Conservation (phyloP, 148 eudicot species). For the Rhododendron griersonianum region DNA sequence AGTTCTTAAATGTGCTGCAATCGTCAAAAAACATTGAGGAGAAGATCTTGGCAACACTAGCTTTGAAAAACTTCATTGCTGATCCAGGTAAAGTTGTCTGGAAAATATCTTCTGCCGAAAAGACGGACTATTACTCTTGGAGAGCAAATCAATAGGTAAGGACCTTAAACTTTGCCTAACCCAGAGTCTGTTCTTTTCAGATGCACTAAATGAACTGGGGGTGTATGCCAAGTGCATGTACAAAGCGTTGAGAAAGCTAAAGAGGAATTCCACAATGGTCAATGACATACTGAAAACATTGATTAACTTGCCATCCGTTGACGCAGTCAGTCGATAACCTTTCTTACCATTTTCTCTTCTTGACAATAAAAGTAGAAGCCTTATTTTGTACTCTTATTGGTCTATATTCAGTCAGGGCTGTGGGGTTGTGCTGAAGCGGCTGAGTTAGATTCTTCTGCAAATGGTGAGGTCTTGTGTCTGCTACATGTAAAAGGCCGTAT, state of each 20-base stretch:
- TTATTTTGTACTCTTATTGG: not conserved
- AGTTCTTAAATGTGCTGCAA: conserved; percentile 42
- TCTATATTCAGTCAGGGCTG: conserved; percentile 34
- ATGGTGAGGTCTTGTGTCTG: conserved; percentile 42
- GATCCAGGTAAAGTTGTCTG: conserved; percentile 32
- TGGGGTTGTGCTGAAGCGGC: conserved; percentile 43
- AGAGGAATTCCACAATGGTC: conserved; percentile 26
- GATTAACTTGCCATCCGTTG: conserved; percentile 42
- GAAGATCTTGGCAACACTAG: conserved; percentile 45
- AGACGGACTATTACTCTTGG: not conserved
- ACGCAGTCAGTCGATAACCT: conserved; percentile 33
- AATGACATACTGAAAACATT: conserved; percentile 43
- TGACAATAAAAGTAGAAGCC: not conserved
- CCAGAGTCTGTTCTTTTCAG: conserved; percentile 11
- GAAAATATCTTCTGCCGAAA: not conserved
- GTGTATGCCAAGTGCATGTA: conserved; percentile 38
- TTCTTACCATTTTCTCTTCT: not conserved
- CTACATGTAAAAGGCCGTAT: conserved; percentile 31
- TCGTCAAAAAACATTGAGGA: conserved; percentile 49
- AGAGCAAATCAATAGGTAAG: not conserved
- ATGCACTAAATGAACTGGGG: conserved; percentile 39
- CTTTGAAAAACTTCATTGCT: conserved; percentile 38
- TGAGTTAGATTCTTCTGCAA: conserved; percentile 36
- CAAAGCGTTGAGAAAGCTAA: conserved; percentile 42
- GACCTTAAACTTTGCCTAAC: not conserved